Conservation (phyloP, 768 basidiomycete species). For the Pulveroboletus sp. region DNA sequence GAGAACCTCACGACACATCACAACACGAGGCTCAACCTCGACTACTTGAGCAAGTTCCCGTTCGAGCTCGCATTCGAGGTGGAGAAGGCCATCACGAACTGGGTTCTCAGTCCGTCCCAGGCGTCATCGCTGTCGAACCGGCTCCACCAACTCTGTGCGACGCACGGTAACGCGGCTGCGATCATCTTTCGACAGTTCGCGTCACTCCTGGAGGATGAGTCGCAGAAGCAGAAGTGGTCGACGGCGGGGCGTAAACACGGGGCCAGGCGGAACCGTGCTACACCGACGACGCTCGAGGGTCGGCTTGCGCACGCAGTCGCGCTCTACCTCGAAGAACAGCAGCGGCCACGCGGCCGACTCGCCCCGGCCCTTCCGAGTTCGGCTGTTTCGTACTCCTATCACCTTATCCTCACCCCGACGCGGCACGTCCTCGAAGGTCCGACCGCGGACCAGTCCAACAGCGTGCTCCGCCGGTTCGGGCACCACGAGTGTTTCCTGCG, state of each 20-base stretch:
- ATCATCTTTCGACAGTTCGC: slow-evolving; percentile 25
- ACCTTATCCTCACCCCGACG: slow-evolving; percentile 39
- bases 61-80: slow-evolving; percentile 38
- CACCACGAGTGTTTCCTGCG: slow-evolving; percentile 44
- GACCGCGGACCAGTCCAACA: slow-evolving; percentile 36
- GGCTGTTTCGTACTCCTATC: slow-evolving; percentile 32
- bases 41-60: slow-evolving; percentile 25
- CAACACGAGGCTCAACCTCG: slow-evolving; percentile 11
- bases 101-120: slow-evolving; percentile 23
- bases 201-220: slow-evolving; percentile 17
- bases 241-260: background rate
- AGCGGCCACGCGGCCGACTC: slow-evolving; percentile 23
- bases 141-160: slow-evolving; percentile 20
- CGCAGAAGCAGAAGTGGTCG: background rate
- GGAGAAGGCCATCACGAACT: slow-evolving; percentile 34
- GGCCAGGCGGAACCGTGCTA: background rate
- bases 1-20: slow-evolving; percentile 9
- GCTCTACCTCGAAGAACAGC: slow-evolving; percentile 22
- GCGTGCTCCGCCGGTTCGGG: slow-evolving; percentile 35
- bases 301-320: slow-evolving; percentile 16
- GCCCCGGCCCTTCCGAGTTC: slow-evolving; percentile 16
- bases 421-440: slow-evolving; percentile 39
- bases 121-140: slow-evolving; percentile 18
- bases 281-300: slow-evolving; percentile 8
- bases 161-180: slow-evolving; percentile 13